Conservation (phyloP, 2,329 filamentous ascomycete genomes). For the Cadophora sp. region DNA sequence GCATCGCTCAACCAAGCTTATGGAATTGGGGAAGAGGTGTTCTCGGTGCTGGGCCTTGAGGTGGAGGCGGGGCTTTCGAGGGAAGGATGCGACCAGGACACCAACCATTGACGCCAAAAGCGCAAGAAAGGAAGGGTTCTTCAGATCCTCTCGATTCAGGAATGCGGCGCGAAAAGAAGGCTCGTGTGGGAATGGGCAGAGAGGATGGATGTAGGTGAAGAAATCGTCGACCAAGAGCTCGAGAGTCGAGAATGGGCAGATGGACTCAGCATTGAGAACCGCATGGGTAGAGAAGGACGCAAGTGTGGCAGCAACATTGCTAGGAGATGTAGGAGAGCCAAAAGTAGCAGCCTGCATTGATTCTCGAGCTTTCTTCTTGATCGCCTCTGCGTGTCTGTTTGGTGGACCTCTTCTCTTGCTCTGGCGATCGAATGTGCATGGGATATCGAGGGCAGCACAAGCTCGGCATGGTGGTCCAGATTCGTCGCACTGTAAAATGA, state of each 20-base stretch:
- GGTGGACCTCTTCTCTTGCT: constrained; percentile 69
- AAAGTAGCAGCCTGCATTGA: constrained; percentile 30
- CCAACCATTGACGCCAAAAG: constrained; percentile 78
- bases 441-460: constrained; percentile 69
- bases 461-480: constrained; percentile 70
- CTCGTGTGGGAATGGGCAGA: constrained; percentile 80
- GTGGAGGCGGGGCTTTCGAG: constrained; percentile 72
- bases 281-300: constrained; percentile 44
- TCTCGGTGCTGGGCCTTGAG: constrained; percentile 71
- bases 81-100: constrained; percentile 76
- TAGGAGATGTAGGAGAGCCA: constrained; percentile 41
- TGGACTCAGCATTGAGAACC: constrained; percentile 68
- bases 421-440: constrained; percentile 70
- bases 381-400: constrained; percentile 70
- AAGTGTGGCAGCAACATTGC: constrained; percentile 43
- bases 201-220: constrained; percentile 81
- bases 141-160: constrained; percentile 68
- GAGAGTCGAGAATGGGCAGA: constrained; percentile 72
- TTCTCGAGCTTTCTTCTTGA: constrained; percentile 61
- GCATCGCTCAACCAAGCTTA: constrained; percentile 74
- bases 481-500: constrained; percentile 62
- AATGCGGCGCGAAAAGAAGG: constrained; percentile 77
- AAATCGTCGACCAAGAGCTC: constrained; percentile 79
- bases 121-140: constrained; percentile 71
- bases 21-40: constrained; percentile 70